Base-by-base conservation (phyloP, 2,329 filamentous ascomycete genomes). In the Xylariales sp. region DNA sequence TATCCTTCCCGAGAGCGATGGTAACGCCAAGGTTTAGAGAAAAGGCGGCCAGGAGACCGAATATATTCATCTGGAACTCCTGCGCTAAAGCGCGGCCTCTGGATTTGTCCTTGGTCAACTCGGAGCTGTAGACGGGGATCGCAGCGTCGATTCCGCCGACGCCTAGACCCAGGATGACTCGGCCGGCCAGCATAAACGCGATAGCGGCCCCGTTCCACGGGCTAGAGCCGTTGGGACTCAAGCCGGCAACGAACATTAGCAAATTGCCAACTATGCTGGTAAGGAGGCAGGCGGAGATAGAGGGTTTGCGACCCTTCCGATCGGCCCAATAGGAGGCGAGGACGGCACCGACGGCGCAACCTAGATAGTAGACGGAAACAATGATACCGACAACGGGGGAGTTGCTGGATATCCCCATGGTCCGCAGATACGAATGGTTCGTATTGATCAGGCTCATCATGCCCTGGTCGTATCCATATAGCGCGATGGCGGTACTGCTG, bases 41-140 rank as follows among this genome's bases (percentile, higher is more conserved):
- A 74, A 89, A 90, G 0, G 87, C 87, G 83, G 88, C 84, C 66
- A 89, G 82, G 1, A 90, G 76, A 0, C 88, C 87, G 64, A 89
- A 86, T 69, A 90, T 89, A 70, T 90, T 90, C 75, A 84, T 85
- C 74, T 90, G 87, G 72, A 90, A 90, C 71, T 90, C 87, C 73
- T 90, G 86, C 1, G 87, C 87, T 50, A 90, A 76, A 1, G 87
- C 86, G 71, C 84, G 85, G 5, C 88, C 87, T 52, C 87, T 79
- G 1, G 85, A 82, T 56, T 84, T 84, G 72, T 89, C 87, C n/a
- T 83, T 83, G 2, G 83, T 81, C 39, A 90, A 79, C 73, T 90
- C 87, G 14, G 83, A 83, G 64, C 81, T 85, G 77, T 90, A 90
- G 1, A 88, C 84, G 0, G 88, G 87, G 30, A 90, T 88, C 0